Conservation (phyloP, 495 filamentous ascomycete genomes). For the Astrothelium subdiscretum region DNA sequence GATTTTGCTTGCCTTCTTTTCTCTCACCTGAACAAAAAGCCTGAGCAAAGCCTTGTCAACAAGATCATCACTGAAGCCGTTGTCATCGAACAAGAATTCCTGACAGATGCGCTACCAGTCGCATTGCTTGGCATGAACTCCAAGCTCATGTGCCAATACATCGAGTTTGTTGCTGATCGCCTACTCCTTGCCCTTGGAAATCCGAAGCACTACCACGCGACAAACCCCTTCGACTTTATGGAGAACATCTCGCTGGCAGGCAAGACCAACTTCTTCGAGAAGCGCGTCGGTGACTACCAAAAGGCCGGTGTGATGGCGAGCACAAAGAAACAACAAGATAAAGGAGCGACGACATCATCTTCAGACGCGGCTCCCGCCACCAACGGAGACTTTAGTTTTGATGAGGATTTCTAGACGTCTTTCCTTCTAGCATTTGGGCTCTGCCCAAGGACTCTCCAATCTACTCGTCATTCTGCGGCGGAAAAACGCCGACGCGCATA, state of each 20-base stretch:
- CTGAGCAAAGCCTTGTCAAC: conserved; percentile 65
- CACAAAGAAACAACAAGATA: conserved; percentile 62
- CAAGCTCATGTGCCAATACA: conserved; percentile 97
- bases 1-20: conserved; percentile 97
- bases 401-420: conserved; percentile 85
- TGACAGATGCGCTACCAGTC: conserved; percentile 86
- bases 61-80: conserved; percentile 92
- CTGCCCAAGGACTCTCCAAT: background rate
- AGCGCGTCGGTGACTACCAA: conserved; percentile 98
- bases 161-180: conserved; percentile 97
- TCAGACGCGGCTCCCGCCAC: conserved; percentile 41
- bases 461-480: background rate
- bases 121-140: conserved; percentile 95
- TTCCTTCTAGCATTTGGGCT: background rate
- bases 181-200: conserved; percentile 87
- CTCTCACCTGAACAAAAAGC: conserved; percentile 86
- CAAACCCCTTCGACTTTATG: conserved; percentile 99
- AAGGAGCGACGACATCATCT: conserved; percentile 34
- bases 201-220: conserved; percentile 77
- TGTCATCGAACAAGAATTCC: conserved; percentile 90
- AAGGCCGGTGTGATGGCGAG: conserved; percentile 97
- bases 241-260: conserved; percentile 96
- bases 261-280: conserved; percentile 99
- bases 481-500: background rate
- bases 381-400: conserved; percentile 77